Conservation (phyloP, 305 asterid genomes). For the Plantago rigida region DNA sequence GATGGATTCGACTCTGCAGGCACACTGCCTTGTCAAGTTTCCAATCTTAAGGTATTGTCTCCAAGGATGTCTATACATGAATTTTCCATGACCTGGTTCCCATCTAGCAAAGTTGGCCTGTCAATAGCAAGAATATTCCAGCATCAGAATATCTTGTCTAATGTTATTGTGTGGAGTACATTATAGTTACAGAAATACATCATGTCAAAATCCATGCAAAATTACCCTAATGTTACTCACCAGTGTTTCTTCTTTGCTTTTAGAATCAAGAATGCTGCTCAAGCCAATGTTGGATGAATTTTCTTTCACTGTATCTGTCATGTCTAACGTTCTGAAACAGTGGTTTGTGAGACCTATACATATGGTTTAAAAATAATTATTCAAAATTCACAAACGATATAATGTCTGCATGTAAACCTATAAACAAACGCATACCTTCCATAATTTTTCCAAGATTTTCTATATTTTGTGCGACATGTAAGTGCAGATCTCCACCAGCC, state of each 20-base stretch:
- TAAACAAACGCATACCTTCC: conserved; percentile 35
- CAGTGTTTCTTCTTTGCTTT: conserved; percentile 44
- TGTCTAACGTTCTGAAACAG: conserved; percentile 30
- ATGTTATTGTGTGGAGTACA: not conserved
- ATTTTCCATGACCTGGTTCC: conserved; percentile 76
- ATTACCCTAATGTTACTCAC: conserved; percentile 24
- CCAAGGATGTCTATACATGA: conserved; percentile 75
- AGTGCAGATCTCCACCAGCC: conserved; percentile 78
- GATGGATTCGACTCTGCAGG: conserved; percentile 50
- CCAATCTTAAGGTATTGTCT: conserved; percentile 59
- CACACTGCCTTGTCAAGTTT: conserved; percentile 49
- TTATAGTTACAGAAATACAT: not conserved
- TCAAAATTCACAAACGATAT: not conserved
- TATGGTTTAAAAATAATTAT: not conserved
- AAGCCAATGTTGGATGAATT: conserved; percentile 30
- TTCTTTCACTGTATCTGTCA: conserved; percentile 15
- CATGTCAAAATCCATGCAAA: not conserved
- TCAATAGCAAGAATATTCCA: not conserved
- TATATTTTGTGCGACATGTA: conserved; percentile 43
- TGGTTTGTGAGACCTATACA: conserved; percentile 43
- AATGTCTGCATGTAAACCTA: not conserved
- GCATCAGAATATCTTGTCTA: not conserved
- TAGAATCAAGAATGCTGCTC: conserved; percentile 49
- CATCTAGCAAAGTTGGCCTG: conserved; percentile 77
- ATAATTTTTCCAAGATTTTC: conserved; percentile 47